Evolutionary conservation across 768 basidiomycete genomes (phyloP).

Genomic region (Tricholoma hemisulphureum): DNA sequence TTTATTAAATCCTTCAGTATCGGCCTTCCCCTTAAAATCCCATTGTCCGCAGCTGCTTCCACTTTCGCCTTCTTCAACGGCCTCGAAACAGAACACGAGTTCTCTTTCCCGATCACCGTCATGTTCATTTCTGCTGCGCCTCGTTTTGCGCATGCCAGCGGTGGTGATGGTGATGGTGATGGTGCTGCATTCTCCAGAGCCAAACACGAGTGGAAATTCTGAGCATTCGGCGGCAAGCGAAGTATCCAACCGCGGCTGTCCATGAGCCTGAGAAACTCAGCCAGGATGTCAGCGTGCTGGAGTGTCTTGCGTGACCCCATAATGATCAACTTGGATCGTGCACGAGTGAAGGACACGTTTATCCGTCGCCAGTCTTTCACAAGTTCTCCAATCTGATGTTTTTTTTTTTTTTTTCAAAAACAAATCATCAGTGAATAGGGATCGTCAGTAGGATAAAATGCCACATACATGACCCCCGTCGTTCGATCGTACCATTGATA

Average conservation of each 20-base stretch:
- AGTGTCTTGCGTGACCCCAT: slow-evolving; percentile 86
- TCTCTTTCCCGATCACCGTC: neutral
- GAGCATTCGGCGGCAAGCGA: slow-evolving; percentile 51
- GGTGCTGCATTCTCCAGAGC: slow-evolving; percentile 7
- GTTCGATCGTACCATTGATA: slow-evolving; percentile 92
- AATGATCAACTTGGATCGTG: slow-evolving; percentile 85
- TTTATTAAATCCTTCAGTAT: slow-evolving; percentile 63
- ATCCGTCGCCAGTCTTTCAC: slow-evolving; percentile 94
- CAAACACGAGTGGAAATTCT: slow-evolving; percentile 44
- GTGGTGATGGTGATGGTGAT: too few species aligned
- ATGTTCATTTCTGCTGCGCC: slow-evolving; percentile 19
- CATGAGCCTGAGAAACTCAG: slow-evolving; percentile 78
- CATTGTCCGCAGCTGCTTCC: slow-evolving; percentile 31
- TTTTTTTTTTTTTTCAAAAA: too few species aligned
- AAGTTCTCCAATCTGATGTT: slow-evolving; percentile 83
- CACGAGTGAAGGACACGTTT: slow-evolving; percentile 96
- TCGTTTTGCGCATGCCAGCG: slow-evolving; percentile 32
- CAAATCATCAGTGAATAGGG: neutral
- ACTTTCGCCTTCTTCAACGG: slow-evolving; percentile 20
- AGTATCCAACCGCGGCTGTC: slow-evolving; percentile 71
- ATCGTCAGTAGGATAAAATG: neutral
- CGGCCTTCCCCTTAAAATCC: slow-evolving; percentile 54
- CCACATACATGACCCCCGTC: slow-evolving; percentile 65
- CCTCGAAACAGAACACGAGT: neutral
- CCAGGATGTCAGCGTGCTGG: slow-evolving; percentile 54